Conservation (phyloP, 495 filamentous ascomycete species). For the Penicillium diatomitis region DNA sequence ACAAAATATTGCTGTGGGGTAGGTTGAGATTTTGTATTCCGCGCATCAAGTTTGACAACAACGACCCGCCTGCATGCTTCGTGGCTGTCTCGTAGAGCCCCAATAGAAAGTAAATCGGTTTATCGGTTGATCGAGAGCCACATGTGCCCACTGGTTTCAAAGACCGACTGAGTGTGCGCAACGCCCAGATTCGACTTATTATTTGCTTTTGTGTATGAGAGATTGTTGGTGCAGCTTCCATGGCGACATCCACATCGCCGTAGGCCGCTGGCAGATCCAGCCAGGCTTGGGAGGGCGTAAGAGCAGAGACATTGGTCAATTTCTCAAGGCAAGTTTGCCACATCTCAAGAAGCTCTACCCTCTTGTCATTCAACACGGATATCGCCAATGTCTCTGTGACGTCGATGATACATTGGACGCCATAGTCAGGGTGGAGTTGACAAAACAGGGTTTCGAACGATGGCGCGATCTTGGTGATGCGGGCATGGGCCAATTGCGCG, state of each 20-base stretch:
- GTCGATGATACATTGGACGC: slow-evolving; percentile 21
- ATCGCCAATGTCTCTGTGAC: slow-evolving; percentile 24
- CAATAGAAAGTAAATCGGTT: slow-evolving; percentile 19
- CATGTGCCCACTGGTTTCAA: slow-evolving; percentile 16
- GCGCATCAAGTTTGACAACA: slow-evolving; percentile 22
- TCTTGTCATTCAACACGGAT: slow-evolving; percentile 2
- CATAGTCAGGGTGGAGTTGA: slow-evolving; percentile 15
- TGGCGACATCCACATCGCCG: background rate
- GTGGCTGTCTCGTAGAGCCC: slow-evolving; percentile 19
- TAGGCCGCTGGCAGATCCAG: slow-evolving; percentile 11
- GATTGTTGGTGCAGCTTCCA: background rate
- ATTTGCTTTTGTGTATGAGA: slow-evolving; percentile 20
- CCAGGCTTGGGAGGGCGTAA: slow-evolving; percentile 23
- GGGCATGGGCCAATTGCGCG: slow-evolving; percentile 14
- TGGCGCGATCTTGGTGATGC: slow-evolving; percentile 1
- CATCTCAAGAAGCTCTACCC: slow-evolving; percentile 11
- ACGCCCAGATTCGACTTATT: slow-evolving; percentile 29
- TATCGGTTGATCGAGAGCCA: slow-evolving; percentile 12
- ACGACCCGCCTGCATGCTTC: slow-evolving; percentile 5
- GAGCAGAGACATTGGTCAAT: slow-evolving; percentile 10
- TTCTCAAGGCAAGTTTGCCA: slow-evolving; percentile 26
- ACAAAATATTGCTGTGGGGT: slow-evolving; percentile 24
- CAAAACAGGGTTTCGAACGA: slow-evolving; percentile 14
- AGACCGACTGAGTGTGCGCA: slow-evolving; percentile 22
- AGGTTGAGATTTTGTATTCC: slow-evolving; percentile 25